Evolutionary conservation across 2,329 filamentous ascomycete species (phyloP).

Genomic region (Dryadomyces quercivorus): DNA sequence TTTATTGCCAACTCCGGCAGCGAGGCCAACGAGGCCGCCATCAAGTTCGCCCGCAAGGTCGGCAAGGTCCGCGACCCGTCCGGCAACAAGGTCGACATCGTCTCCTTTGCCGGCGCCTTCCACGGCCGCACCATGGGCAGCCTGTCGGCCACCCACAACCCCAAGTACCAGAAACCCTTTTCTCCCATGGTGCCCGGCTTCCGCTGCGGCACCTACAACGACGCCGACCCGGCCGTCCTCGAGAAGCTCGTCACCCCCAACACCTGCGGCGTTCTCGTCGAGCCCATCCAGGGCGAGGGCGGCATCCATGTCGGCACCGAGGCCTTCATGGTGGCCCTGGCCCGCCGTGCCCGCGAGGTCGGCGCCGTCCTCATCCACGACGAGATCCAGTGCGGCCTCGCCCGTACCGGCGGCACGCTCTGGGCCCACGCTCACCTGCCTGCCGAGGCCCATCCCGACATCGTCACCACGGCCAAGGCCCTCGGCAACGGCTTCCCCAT

Average conservation of each 20-base stretch:
- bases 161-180: slow-evolving; percentile 94
- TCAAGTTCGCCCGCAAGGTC: slow-evolving; percentile 92
- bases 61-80: slow-evolving; percentile 64
- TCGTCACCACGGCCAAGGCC: slow-evolving; percentile 89
- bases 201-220: slow-evolving; percentile 75
- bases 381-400: slow-evolving; percentile 92
- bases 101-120: slow-evolving; percentile 87
- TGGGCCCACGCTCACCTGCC: slow-evolving; percentile 79
- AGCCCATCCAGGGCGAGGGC: slow-evolving; percentile 95
- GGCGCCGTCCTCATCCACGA: slow-evolving; percentile 87
- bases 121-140: slow-evolving; percentile 95
- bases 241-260: slow-evolving; percentile 64
- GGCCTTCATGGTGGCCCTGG: slow-evolving; percentile 76
- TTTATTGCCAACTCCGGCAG: slow-evolving; percentile 96
- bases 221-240: slow-evolving; percentile 63
- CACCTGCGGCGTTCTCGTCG: slow-evolving; percentile 89
- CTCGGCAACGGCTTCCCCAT: slow-evolving; percentile 95
- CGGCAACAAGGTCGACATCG: slow-evolving; percentile 66
- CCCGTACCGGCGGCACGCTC: slow-evolving; percentile 64
- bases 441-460: slow-evolving; percentile 75
- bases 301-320: slow-evolving; percentile 75
- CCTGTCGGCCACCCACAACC: slow-evolving; percentile 91
- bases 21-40: slow-evolving; percentile 93
- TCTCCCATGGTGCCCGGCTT: slow-evolving; percentile 93
- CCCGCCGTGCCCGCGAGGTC: slow-evolving; percentile 71